Percentiles rank a stretch among this genome's conserved stretches.
phyloP scores from a whole-genome alignment of 371 early-diverging fungal species.

The Fennellomyces sp. region DNA sequence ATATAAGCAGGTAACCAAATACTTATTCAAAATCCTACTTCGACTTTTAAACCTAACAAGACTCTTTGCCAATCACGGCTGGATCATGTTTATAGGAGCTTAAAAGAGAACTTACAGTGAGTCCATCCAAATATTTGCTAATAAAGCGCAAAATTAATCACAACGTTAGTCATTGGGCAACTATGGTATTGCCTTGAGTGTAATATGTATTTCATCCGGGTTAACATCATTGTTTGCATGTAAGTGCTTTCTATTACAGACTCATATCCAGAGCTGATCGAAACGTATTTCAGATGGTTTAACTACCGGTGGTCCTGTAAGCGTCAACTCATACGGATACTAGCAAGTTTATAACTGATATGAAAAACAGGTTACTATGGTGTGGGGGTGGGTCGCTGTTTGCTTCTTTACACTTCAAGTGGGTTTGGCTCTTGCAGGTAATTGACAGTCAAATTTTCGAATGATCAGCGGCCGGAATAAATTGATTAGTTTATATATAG shows the following conservation, averaged over 20 bases:
- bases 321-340: neutral
- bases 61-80: neutral
- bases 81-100: constrained; percentile 27
- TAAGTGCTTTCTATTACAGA: neutral
- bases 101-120: constrained; percentile 39
- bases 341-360: neutral
- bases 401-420: constrained; percentile 57
- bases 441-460: neutral
- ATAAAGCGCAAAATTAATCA: neutral
- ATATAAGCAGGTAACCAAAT: constrained; percentile 32
- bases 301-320: constrained; percentile 43
- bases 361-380: constrained; percentile 24
- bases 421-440: constrained; percentile 65
- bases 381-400: constrained; percentile 63
- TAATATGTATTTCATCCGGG: constrained; percentile 44
- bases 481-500: constrained; percentile 19
- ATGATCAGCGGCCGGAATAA: neutral
- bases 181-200: constrained; percentile 37
- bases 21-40: neutral
- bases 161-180: constrained; percentile 35
- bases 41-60: too few species aligned
- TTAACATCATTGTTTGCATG: constrained; percentile 35
- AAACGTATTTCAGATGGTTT: constrained; percentile 24
- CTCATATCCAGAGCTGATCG: neutral
- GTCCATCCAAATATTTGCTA: neutral